Evolutionary conservation across 2,329 filamentous ascomycete genomes (phyloP).

Genomic region (Aphanocladium album): DNA sequence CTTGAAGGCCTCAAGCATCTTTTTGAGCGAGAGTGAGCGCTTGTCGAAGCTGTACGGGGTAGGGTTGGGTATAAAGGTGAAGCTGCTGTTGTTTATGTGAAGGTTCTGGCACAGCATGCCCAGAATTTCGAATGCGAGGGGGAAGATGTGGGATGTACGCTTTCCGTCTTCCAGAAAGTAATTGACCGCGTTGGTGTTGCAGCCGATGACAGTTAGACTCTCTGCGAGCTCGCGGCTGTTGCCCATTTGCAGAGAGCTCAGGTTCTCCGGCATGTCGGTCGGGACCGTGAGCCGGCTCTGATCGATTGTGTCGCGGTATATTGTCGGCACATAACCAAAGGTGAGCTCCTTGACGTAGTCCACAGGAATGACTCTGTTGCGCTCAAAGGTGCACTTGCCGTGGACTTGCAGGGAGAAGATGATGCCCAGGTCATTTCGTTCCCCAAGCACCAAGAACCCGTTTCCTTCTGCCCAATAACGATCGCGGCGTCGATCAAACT

Average conservation of each 20-base stretch:
- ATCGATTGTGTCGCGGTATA: slow-evolving; percentile 40
- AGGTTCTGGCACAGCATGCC: slow-evolving; percentile 52
- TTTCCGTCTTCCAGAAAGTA: slow-evolving; percentile 35
- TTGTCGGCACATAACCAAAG: slow-evolving; percentile 52
- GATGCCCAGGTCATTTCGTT: slow-evolving; percentile 45
- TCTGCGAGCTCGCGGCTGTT: slow-evolving; percentile 45
- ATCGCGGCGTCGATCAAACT: slow-evolving; percentile 48
- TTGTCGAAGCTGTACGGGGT: slow-evolving; percentile 51
- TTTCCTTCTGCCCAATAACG: slow-evolving; percentile 53
- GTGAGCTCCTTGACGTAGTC: slow-evolving; percentile 50
- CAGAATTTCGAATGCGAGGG: slow-evolving; percentile 54
- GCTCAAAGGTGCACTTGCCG: slow-evolving; percentile 42
- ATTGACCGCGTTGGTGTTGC: slow-evolving; percentile 46
- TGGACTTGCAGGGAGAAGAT: slow-evolving; percentile 50
- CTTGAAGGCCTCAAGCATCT: slow-evolving; percentile 36
- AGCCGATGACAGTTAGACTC: slow-evolving; percentile 49
- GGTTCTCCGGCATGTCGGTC: slow-evolving; percentile 37
- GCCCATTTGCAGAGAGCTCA: slow-evolving; percentile 43
- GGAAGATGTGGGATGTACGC: slow-evolving; percentile 44
- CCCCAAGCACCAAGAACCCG: slow-evolving; percentile 46
- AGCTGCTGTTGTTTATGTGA: slow-evolving; percentile 44
- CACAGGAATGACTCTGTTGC: slow-evolving; percentile 48
- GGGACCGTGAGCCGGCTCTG: slow-evolving; percentile 33
- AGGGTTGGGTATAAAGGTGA: slow-evolving; percentile 53
- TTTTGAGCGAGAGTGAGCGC: slow-evolving; percentile 39